Evolutionary conservation across 1,284 basidiomycete genomes (phyloP).

Genomic region (Trametes sp.): DNA sequence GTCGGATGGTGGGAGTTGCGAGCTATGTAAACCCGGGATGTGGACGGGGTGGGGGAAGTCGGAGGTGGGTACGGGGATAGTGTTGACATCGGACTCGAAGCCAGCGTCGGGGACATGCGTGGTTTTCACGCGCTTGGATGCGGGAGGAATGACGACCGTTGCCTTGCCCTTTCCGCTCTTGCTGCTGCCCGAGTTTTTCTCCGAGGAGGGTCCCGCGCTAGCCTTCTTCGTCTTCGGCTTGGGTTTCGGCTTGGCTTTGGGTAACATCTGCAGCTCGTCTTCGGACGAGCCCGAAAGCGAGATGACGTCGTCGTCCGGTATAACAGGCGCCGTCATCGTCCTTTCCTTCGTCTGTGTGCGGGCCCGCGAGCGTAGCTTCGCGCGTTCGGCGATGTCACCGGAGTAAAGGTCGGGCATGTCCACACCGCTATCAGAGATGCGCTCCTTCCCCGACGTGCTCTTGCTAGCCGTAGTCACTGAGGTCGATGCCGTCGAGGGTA

Average conservation of each 20-base stretch:
- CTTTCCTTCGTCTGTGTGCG: slow-evolving; percentile 37
- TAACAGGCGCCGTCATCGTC: slow-evolving; percentile 2
- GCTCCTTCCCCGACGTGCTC: slow-evolving; percentile 10
- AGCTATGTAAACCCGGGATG: slow-evolving; percentile 21
- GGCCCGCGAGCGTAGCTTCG: slow-evolving; percentile 49
- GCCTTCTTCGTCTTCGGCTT: slow-evolving; percentile 26
- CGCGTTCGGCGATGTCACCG: slow-evolving; percentile 52
- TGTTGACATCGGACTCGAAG: slow-evolving; percentile 36
- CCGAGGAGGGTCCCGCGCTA: not conserved
- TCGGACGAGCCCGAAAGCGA: slow-evolving; percentile 44
- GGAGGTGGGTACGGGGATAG: slow-evolving; percentile 41
- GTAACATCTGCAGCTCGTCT: slow-evolving; percentile 35
- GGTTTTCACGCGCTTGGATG: slow-evolving; percentile 30
- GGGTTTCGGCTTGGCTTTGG: slow-evolving; percentile 23
- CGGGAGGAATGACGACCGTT: slow-evolving; percentile 16
- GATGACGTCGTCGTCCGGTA: slow-evolving; percentile 36
- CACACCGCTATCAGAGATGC: slow-evolving; percentile 23
- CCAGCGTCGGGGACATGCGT: slow-evolving; percentile 19
- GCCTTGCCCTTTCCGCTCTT: slow-evolving; percentile 10
- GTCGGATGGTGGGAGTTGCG: slow-evolving; percentile 45
- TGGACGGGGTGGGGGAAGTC: slow-evolving; percentile 30
- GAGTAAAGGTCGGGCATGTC: slow-evolving; percentile 31
- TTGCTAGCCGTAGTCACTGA: not conserved
- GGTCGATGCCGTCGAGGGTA: slow-evolving; percentile 9
- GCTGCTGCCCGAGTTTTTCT: slow-evolving; percentile 13